phyloP scores from a whole-genome alignment of 441 rosid genomes.

The Pelargonium myrrhifolium region DNA sequence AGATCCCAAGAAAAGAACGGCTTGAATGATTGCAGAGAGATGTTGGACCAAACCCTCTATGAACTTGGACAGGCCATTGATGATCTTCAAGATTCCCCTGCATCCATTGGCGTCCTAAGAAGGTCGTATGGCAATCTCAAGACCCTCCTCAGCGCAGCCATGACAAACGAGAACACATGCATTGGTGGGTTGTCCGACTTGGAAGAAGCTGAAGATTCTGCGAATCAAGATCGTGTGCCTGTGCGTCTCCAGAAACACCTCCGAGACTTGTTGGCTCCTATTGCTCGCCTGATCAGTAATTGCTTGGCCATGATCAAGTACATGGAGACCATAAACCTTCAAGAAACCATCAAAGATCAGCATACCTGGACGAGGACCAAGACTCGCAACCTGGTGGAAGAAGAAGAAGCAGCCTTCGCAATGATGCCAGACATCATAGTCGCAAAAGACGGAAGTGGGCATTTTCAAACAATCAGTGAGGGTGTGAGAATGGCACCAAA shows the following conservation, averaged over 20 bases:
- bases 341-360: no score
- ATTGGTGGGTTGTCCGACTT: conserved; percentile 64
- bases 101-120: no score
- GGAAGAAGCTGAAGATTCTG: conserved; percentile 20
- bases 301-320: conserved; percentile 23
- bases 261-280: conserved; percentile 3
- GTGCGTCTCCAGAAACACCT: background rate
- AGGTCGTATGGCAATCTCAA: conserved; percentile 32
- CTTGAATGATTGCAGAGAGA: conserved; percentile 17
- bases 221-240: conserved; percentile 16
- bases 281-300: conserved; percentile 21
- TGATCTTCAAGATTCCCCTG: conserved; percentile 11
- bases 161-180: conserved; percentile 78
- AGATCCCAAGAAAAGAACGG: conserved; percentile 11
- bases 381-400: background rate
- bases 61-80: conserved; percentile 18
- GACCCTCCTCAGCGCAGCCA: conserved; percentile 68
- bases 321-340: conserved; percentile 13
- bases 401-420: background rate
- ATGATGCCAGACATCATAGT: conserved; percentile 18
- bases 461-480: conserved; percentile 19
- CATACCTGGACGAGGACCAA: background rate
- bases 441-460: conserved; percentile 30
- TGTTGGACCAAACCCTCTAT: conserved; percentile 17
- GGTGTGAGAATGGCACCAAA: conserved; percentile 24